phyloP scores from a whole-genome alignment of 768 basidiomycete genomes.

The Kwoniella dejecticola region DNA sequence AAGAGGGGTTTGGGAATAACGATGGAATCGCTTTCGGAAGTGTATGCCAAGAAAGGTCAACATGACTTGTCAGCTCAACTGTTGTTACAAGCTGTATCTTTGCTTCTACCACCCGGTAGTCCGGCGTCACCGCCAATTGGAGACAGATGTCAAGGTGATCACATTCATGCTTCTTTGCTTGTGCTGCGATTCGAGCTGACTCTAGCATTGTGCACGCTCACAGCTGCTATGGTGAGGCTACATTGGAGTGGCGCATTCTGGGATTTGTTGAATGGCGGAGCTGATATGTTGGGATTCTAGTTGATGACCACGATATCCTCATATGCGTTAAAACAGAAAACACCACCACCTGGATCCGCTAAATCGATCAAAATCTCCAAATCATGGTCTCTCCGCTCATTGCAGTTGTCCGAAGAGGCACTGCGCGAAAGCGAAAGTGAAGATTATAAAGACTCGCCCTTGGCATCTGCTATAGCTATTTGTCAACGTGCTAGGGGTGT shows the following conservation, averaged over 20 bases:
- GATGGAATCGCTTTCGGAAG: constrained; percentile 53
- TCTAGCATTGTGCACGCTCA: background rate
- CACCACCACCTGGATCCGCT: background rate
- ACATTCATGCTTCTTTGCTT: too few relatives aligned
- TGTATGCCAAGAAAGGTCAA: constrained; percentile 48
- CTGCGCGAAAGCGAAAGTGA: constrained; percentile 19
- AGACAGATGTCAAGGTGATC: constrained; percentile 56
- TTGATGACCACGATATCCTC: constrained; percentile 54
- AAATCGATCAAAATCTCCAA: constrained; percentile 44
- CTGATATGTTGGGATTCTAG: constrained; percentile 19
- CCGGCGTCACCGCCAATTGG: constrained; percentile 24
- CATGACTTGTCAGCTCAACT: constrained; percentile 47
- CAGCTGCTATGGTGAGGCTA: constrained; percentile 40
- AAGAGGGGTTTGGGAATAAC: constrained; percentile 51
- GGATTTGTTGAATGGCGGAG: background rate
- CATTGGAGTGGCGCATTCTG: background rate
- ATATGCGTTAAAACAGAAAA: constrained; percentile 40
- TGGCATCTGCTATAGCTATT: constrained; percentile 20
- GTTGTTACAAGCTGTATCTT: constrained; percentile 51
- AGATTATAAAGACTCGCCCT: constrained; percentile 8
- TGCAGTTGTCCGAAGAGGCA: constrained; percentile 43
- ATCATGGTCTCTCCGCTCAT: constrained; percentile 49
- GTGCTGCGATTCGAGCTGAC: too few relatives aligned
- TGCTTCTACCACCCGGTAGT: constrained; percentile 41
- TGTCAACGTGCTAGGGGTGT: constrained; percentile 47